A percentile compares a stretch with the other conserved stretches of the same genome.
Evolutionary conservation across 2,329 filamentous ascomycete genomes (phyloP).

Genomic region (Cercospora zeae-maydis): DNA sequence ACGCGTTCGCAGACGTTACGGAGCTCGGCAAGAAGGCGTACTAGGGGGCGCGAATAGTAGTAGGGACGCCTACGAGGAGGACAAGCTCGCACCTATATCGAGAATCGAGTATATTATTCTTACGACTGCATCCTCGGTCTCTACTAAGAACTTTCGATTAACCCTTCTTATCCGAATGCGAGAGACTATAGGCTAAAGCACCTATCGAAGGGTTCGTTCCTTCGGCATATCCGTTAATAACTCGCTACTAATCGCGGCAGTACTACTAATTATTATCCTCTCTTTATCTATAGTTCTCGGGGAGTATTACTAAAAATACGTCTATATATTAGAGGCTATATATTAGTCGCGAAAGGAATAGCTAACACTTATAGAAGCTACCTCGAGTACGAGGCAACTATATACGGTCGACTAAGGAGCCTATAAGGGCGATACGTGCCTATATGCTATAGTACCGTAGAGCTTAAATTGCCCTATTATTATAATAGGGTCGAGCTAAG

Average conservation of each 20-base stretch:
- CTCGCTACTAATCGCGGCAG: not conserved
- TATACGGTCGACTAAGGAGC: constrained; percentile 3
- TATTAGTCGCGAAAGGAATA: constrained; percentile 2
- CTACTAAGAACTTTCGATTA: not conserved
- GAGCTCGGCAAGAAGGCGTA: not conserved
- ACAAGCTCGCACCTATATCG: not conserved
- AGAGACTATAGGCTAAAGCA: not conserved
- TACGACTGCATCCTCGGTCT: not conserved
- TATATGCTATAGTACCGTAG: not conserved
- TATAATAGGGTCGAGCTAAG: not conserved
- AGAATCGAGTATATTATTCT: not conserved
- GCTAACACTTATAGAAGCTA: not conserved
- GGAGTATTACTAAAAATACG: not conserved
- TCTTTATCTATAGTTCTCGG: not conserved
- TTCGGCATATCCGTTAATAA: not conserved
- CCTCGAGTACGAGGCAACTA: not conserved
- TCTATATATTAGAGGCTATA: not conserved
- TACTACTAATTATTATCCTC: not conserved
- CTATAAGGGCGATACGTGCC: constrained; percentile 4
- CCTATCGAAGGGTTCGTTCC: not conserved
- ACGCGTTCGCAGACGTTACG: not conserved
- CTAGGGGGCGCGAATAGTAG: not conserved
- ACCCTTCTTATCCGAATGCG: not conserved
- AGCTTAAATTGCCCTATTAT: not conserved
- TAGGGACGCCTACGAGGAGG: not conserved